A percentile compares a stretch with the other conserved stretches of the same genome.
Conservation (phyloP, 768 basidiomycete species). For the Lactarius psammicola region DNA sequence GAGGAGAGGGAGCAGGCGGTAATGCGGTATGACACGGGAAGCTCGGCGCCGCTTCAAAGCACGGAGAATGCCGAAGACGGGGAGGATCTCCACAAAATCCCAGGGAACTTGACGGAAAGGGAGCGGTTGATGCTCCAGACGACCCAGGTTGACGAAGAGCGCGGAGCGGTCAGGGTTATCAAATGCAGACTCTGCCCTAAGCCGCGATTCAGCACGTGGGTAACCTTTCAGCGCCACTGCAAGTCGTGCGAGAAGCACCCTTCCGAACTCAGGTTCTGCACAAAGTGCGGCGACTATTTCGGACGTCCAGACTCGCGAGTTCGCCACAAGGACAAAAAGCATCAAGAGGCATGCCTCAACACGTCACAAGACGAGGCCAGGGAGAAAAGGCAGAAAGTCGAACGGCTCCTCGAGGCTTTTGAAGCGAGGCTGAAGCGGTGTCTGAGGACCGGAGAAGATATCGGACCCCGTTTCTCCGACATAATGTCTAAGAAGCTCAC, state of each 20-base stretch:
- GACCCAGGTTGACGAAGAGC: neutral
- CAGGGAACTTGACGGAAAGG: neutral
- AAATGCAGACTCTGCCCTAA: neutral
- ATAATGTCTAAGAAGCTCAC: too few relatives aligned
- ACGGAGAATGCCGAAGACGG: neutral
- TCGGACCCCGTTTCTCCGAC: neutral
- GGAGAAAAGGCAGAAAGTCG: neutral
- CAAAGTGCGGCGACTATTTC: neutral
- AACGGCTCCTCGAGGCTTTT: neutral
- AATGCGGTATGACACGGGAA: neutral
- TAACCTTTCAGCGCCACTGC: neutral
- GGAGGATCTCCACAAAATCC: neutral
- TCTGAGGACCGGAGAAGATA: neutral
- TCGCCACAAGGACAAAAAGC: neutral
- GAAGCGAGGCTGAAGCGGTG: rapidly evolving
- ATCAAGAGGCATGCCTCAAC: neutral
- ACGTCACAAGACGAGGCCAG: neutral
- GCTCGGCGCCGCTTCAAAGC: too few relatives aligned
- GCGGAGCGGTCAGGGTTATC: neutral
- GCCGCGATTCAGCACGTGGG: neutral
- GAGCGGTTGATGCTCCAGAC: neutral
- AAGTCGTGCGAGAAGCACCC: neutral
- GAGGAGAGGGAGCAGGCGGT: neutral
- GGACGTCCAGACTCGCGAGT: neutral
- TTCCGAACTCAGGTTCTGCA: neutral